A percentile compares a stretch with the other conserved stretches of the same genome.
These are phyloP conservation scores for Euphrasia confusa DNA, from an alignment of 257 asterid genomes.

Conservation along the genomic window DNA sequence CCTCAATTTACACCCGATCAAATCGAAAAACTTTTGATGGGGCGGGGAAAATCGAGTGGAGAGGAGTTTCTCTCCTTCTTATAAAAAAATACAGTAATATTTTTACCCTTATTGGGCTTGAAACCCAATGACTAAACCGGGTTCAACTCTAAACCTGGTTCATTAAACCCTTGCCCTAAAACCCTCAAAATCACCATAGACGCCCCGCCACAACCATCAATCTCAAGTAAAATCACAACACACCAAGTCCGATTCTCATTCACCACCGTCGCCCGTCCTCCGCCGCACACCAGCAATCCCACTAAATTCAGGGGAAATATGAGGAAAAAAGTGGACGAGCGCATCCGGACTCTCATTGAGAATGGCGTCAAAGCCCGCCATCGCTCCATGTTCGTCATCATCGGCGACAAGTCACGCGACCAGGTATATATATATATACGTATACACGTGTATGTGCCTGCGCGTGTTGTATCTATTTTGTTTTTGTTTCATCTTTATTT, in stretches of 20 bases:
- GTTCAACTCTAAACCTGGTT: constrained; percentile 15
- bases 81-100: no score
- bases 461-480: not conserved
- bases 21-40: no score
- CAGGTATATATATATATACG: constrained; percentile 38
- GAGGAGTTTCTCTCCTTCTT: no score
- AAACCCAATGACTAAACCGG: no score
- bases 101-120: no score
- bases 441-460: not conserved
- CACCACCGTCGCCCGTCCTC: constrained; percentile 12
- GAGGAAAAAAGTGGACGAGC: constrained; percentile 87
- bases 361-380: constrained; percentile 85
- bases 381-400: constrained; percentile 81
- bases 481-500: not conserved
- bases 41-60: no score
- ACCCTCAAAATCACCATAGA: constrained; percentile 19
- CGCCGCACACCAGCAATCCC: constrained; percentile 10
- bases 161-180: constrained; percentile 32
- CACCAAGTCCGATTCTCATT: not conserved
- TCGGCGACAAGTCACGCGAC: constrained; percentile 88
- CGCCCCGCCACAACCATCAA: not conserved
- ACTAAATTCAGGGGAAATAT: constrained; percentile 22
- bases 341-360: constrained; percentile 78
- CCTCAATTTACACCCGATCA: no score
- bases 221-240: not conserved